Conservation (phyloP, 2,329 filamentous ascomycete species). For the Penicillium frequentans region DNA sequence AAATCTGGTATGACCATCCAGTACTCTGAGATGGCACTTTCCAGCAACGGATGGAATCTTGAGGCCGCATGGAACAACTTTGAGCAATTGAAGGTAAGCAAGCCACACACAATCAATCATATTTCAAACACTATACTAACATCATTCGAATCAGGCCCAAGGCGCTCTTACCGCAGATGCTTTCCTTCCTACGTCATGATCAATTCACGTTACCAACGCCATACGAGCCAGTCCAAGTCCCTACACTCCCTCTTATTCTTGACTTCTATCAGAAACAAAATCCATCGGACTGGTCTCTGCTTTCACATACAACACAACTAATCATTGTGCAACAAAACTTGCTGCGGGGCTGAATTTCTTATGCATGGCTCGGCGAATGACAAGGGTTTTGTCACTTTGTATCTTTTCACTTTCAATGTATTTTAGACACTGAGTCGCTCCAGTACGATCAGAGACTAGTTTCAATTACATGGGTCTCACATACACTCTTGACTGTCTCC, state of each 20-base stretch:
- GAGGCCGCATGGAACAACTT: slow-evolving; percentile 74
- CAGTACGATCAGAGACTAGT: not conserved
- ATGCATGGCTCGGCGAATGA: slow-evolving; percentile 39
- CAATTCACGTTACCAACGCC: not conserved
- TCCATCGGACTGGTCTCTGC: not conserved
- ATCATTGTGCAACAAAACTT: not conserved
- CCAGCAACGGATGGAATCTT: slow-evolving; percentile 77
- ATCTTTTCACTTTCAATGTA: slow-evolving; percentile 6
- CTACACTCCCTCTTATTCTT: not conserved
- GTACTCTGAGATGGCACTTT: slow-evolving; percentile 78
- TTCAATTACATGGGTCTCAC: not conserved
- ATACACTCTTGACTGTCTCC: too few relatives aligned
- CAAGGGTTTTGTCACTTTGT: slow-evolving; percentile 19
- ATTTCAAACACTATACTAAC: slow-evolving; percentile 17
- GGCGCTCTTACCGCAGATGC: slow-evolving; percentile 52
- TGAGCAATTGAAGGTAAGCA: slow-evolving; percentile 67
- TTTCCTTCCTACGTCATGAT: slow-evolving; percentile 38
- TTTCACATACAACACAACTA: not conserved
- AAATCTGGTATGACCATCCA: slow-evolving; percentile 77
- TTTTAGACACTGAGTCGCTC: slow-evolving; percentile 17
- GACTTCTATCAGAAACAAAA: slow-evolving; percentile 9
- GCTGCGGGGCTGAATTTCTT: slow-evolving; percentile 5
- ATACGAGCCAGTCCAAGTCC: not conserved
- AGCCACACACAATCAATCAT: not conserved
- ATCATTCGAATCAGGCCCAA: slow-evolving; percentile 26